Evolutionary conservation across 805 yeast species (phyloP).

Genomic region (Kazachstania martiniae): DNA sequence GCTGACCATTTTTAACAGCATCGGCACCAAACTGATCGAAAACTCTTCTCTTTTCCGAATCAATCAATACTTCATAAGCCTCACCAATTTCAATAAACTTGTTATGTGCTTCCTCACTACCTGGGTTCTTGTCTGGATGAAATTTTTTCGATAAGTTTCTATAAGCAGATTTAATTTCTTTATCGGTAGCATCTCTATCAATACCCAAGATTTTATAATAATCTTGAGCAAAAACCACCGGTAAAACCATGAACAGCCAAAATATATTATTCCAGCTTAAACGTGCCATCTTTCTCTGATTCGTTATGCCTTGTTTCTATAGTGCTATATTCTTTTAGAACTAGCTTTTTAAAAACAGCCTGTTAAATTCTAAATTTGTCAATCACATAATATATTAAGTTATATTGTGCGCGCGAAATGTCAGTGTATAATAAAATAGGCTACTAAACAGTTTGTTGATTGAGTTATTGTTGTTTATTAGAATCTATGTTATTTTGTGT

Average conservation of each 20-base stretch:
- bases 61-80: constrained; percentile 79
- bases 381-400: no score
- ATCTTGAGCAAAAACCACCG: constrained; percentile 31
- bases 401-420: no score
- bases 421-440: no score
- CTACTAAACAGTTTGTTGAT: no score
- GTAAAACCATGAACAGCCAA: no score
- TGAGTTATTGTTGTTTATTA: no score
- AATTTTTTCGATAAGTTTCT: constrained; percentile 69
- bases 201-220: constrained; percentile 62
- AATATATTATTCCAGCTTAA: no score
- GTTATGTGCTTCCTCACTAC: constrained; percentile 71
- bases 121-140: constrained; percentile 92
- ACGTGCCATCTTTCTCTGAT: background rate
- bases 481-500: no score
- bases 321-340: no score
- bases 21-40: constrained; percentile 76
- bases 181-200: constrained; percentile 55
- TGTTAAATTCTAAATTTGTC: no score
- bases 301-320: background rate
- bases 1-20: constrained; percentile 53
- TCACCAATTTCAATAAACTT: constrained; percentile 85
- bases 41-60: constrained; percentile 52
- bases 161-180: constrained; percentile 78
- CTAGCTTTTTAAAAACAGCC: no score